A percentile compares a stretch with the other conserved stretches of the same genome.
Evolutionary conservation across 2,329 filamentous ascomycete species (phyloP).

Genomic region (Colletotrichum endophyticum): DNA sequence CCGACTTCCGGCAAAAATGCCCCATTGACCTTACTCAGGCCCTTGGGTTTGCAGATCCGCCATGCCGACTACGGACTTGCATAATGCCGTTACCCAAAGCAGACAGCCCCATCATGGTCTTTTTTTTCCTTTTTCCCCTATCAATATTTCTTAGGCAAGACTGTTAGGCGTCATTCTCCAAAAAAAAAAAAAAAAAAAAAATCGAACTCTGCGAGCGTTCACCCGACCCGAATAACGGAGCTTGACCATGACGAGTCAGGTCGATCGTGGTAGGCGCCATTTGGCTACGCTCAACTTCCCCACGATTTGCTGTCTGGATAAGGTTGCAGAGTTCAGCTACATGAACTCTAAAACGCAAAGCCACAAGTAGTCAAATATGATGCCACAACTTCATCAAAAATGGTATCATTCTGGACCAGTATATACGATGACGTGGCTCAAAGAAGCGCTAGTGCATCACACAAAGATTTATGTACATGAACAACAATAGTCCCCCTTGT

Average conservation of each 20-base stretch:
- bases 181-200: not conserved
- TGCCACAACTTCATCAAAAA: not conserved
- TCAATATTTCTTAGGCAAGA: not conserved
- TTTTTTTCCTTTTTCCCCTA: not conserved
- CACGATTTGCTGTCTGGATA: not conserved
- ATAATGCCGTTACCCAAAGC: not conserved
- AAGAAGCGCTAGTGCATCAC: not conserved
- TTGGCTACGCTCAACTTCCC: not conserved
- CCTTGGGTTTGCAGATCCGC: not conserved
- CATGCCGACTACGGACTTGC: not conserved
- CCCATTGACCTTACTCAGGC: not conserved
- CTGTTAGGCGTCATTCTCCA: not conserved
- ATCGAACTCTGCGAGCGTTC: not conserved
- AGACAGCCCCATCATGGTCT: not conserved
- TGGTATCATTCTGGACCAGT: not conserved
- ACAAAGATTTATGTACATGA: not conserved
- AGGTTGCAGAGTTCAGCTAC: not conserved
- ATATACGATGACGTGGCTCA: not conserved
- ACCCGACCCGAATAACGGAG: not conserved
- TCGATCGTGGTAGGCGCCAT: not conserved
- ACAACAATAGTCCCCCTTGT: not conserved
- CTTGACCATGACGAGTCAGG: not conserved
- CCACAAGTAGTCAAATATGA: not conserved
- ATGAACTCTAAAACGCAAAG: not conserved
- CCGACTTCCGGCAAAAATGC: not conserved